A percentile compares a stretch with the other conserved stretches of the same genome.
phyloP scores from a whole-genome alignment of 2,329 filamentous ascomycete genomes.

The Dactylonectria macrodidyma region DNA sequence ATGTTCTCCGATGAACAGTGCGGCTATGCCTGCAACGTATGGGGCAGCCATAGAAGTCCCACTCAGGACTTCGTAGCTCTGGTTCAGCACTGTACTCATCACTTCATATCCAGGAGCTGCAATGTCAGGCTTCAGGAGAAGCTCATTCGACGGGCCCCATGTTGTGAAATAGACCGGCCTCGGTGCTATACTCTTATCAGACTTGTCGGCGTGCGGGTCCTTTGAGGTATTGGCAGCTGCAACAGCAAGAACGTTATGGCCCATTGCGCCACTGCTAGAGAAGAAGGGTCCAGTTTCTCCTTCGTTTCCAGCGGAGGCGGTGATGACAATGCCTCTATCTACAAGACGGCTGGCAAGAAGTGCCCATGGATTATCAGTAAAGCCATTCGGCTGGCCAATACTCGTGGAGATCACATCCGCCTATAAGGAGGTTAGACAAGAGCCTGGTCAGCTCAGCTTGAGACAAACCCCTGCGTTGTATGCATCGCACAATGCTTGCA shows the following conservation, averaged over 20 bases:
- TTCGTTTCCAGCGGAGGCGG: constrained; percentile 67
- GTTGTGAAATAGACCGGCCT: constrained; percentile 63
- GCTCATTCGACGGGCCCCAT: constrained; percentile 67
- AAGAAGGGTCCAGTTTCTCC: constrained; percentile 65
- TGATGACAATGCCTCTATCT: constrained; percentile 62
- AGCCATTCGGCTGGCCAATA: constrained; percentile 57
- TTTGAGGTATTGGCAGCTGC: constrained; percentile 60
- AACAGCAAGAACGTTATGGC: constrained; percentile 53
- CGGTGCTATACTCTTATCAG: constrained; percentile 44
- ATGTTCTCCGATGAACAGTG: constrained; percentile 59
- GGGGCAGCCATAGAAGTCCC: constrained; percentile 72
- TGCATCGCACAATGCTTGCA: constrained; percentile 55
- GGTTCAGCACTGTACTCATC: constrained; percentile 63
- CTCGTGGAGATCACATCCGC: constrained; percentile 62
- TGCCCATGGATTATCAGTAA: constrained; percentile 59
- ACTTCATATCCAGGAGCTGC: constrained; percentile 65
- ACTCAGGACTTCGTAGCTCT: constrained; percentile 61
- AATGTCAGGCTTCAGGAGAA: constrained; percentile 66
- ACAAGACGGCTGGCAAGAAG: constrained; percentile 59
- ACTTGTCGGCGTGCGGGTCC: constrained; percentile 54
- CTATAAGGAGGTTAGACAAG: constrained; percentile 33
- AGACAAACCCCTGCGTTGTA: constrained; percentile 52
- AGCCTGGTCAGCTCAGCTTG: not conserved
- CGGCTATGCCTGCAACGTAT: constrained; percentile 67
- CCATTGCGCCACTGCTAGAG: constrained; percentile 52